Evolutionary conservation across 371 early-diverging fungal genomes (phyloP).

Genomic region (Mortierella sp.): DNA sequence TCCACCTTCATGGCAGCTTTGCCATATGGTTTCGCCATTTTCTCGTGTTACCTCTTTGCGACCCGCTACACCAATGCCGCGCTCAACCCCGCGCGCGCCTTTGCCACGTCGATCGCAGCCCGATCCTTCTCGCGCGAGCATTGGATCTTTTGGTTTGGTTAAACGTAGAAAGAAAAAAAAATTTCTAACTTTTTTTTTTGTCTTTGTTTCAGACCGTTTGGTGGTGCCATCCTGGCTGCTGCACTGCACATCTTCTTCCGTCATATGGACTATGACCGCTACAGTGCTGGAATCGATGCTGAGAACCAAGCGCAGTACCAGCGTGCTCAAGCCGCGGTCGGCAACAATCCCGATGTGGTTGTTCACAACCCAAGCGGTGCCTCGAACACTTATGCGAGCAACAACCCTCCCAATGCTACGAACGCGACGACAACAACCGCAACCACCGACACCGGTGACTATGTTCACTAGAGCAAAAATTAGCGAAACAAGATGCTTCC

Average conservation of each 20-base stretch:
- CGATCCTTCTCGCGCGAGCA: slow-evolving; percentile 59
- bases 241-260: slow-evolving; percentile 54
- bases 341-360: neutral
- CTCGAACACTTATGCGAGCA: neutral
- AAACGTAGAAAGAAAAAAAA: slow-evolving; percentile 1
- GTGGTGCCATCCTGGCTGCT: slow-evolving; percentile 56
- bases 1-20: slow-evolving; percentile 63
- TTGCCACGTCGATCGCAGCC: slow-evolving; percentile 67
- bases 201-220: slow-evolving; percentile 16
- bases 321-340: slow-evolving; percentile 24
- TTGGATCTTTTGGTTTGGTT: slow-evolving; percentile 70
- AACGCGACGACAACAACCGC: neutral
- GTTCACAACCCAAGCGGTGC: neutral
- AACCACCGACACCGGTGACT: neutral
- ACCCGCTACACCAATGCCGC: slow-evolving; percentile 65
- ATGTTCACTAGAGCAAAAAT: no score
- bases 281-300: slow-evolving; percentile 35
- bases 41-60: slow-evolving; percentile 62
- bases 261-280: slow-evolving; percentile 30
- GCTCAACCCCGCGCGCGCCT: slow-evolving; percentile 73
- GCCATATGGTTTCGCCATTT: slow-evolving; percentile 62
- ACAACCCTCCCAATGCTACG: neutral
- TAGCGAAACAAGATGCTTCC: no score
- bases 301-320: slow-evolving; percentile 29
- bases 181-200: neutral